phyloP scores from a whole-genome alignment of 1,284 basidiomycete species.

The Ustilago loliicola region DNA sequence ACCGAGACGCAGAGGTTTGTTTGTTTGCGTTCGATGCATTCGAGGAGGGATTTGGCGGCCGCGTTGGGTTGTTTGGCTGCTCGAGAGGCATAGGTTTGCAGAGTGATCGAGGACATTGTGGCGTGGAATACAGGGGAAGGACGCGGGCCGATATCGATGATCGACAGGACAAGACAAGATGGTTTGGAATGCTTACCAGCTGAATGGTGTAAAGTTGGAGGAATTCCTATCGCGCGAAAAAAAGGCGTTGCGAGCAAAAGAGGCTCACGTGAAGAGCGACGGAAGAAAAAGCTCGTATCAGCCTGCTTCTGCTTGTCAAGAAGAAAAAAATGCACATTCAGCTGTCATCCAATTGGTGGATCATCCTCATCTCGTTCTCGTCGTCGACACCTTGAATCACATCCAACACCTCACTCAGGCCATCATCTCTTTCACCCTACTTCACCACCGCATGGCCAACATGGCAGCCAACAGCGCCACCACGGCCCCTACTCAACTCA shows the following conservation, averaged over 20 bases:
- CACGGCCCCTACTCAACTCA: slow-evolving; percentile 51
- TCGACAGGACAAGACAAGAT: slow-evolving; percentile 37
- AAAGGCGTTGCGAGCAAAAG: background rate
- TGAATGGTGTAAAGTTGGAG: background rate
- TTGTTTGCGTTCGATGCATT: slow-evolving; percentile 87
- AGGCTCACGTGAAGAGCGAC: slow-evolving; percentile 34
- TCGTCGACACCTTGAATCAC: slow-evolving; percentile 6
- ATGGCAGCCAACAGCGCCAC: slow-evolving; percentile 40
- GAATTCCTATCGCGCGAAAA: slow-evolving; percentile 38
- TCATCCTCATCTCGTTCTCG: background rate
- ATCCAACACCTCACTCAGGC: background rate
- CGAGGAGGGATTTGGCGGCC: slow-evolving; percentile 74
- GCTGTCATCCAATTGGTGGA: background rate
- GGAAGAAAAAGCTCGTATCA: slow-evolving; percentile 23
- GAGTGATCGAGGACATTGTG: slow-evolving; percentile 49
- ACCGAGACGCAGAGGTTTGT: slow-evolving; percentile 95
- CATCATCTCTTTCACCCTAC: background rate
- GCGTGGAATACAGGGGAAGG: background rate
- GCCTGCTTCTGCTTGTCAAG: background rate
- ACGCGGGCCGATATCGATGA: slow-evolving; percentile 26
- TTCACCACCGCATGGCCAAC: background rate
- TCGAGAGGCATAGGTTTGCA: slow-evolving; percentile 57
- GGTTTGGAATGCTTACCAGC: no score
- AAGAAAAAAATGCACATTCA: slow-evolving; percentile 21
- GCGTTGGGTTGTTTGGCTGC: slow-evolving; percentile 58